phyloP scores from a whole-genome alignment of 192 early-diverging fungal genomes.

The Spizellomyces punctatus region DNA sequence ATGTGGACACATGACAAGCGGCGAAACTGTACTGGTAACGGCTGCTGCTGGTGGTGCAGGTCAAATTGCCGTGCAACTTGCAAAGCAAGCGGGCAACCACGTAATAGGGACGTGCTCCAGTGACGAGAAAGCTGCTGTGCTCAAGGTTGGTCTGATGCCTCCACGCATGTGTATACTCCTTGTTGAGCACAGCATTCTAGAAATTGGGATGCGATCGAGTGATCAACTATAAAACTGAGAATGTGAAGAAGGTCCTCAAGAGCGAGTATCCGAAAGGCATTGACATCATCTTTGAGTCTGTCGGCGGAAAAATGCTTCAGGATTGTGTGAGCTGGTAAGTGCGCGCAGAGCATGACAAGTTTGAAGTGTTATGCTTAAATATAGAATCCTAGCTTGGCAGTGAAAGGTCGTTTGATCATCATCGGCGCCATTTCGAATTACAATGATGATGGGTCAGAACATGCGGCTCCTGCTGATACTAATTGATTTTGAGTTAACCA shows the following conservation, averaged over 20 bases:
- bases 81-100: slow-evolving; percentile 58
- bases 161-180: not conserved
- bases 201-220: slow-evolving; percentile 57
- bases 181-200: not conserved
- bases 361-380: not conserved
- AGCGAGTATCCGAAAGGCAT: slow-evolving; percentile 59
- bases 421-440: slow-evolving; percentile 41
- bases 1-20: slow-evolving; percentile 45
- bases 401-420: slow-evolving; percentile 38
- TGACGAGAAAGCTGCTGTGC: slow-evolving; percentile 51
- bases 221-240: slow-evolving; percentile 64
- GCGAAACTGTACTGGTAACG: slow-evolving; percentile 60
- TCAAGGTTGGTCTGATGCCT: slow-evolving; percentile 31
- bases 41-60: slow-evolving; percentile 65
- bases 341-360: not conserved
- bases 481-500: too few relatives aligned
- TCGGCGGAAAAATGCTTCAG: slow-evolving; percentile 59
- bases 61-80: slow-evolving; percentile 64
- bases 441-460: slow-evolving; percentile 4
- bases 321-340: slow-evolving; percentile 27
- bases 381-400: slow-evolving; percentile 10
- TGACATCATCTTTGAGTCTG: slow-evolving; percentile 61
- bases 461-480: too few relatives aligned
- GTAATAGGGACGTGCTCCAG: slow-evolving; percentile 64
- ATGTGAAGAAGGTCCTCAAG: slow-evolving; percentile 48